Evolutionary conservation across 2,329 filamentous ascomycete genomes (phyloP).

Genomic region (Claviceps monticola): DNA sequence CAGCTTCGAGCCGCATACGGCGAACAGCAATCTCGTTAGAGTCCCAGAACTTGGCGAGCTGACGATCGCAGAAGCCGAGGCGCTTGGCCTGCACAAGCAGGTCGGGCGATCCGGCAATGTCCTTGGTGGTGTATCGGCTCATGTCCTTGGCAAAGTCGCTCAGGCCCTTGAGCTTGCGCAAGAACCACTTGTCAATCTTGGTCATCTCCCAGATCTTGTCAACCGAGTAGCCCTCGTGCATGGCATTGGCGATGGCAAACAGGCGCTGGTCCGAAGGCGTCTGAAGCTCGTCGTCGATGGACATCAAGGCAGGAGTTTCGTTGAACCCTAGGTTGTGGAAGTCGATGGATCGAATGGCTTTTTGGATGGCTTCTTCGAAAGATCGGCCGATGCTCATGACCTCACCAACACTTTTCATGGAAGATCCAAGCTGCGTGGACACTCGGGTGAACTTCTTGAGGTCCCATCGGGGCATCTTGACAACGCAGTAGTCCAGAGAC

Average conservation of each 20-base stretch:
- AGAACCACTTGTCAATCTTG: constrained; percentile 98
- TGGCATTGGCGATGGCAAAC: constrained; percentile 95
- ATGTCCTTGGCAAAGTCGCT: constrained; percentile 79
- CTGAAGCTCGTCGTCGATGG: constrained; percentile 88
- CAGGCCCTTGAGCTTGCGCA: constrained; percentile 79
- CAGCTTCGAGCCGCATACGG: constrained; percentile 68
- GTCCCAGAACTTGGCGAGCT: constrained; percentile 86
- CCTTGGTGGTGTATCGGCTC: constrained; percentile 48
- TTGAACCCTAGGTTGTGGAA: constrained; percentile 93
- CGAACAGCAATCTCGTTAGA: constrained; percentile 89
- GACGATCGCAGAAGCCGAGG: constrained; percentile 85
- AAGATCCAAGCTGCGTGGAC: constrained; percentile 87
- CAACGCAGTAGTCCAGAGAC: constrained; percentile 92
- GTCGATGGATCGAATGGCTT: constrained; percentile 90
- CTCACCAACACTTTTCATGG: constrained; percentile 99
- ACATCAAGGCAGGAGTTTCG: constrained; percentile 83
- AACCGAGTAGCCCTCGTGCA: constrained; percentile 85
- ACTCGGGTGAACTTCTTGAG: constrained; percentile 97
- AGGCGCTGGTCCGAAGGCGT: constrained; percentile 94
- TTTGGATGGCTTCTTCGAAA: constrained; percentile 97
- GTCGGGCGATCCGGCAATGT: constrained; percentile 48
- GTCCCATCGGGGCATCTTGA: constrained; percentile 98
- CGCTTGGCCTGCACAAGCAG: constrained; percentile 77
- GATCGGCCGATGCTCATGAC: constrained; percentile 96
- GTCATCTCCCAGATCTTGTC: constrained; percentile 98